phyloP scores from a whole-genome alignment of 768 basidiomycete species.

The Gymnopilus dilepis region DNA sequence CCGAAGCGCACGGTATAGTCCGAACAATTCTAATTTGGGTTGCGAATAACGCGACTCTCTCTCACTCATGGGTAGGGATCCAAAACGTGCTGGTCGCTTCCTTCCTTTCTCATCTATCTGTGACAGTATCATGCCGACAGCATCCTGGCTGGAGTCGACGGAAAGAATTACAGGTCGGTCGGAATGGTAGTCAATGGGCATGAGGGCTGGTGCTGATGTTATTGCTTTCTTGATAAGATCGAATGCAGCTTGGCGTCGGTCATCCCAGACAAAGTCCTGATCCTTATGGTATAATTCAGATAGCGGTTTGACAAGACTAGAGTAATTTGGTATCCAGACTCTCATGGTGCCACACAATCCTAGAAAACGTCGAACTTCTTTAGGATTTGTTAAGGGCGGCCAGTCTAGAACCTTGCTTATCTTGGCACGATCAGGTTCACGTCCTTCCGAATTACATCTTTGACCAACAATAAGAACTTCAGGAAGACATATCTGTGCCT shows the following conservation, averaged over 20 bases:
- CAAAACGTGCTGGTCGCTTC: constrained; percentile 33
- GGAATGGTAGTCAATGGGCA: constrained; percentile 31
- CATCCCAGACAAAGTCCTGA: constrained; percentile 35
- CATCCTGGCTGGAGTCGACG: constrained; percentile 36
- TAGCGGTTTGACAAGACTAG: background rate
- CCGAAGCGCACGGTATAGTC: constrained; percentile 34
- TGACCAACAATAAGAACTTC: constrained; percentile 32
- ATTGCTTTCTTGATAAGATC: constrained; percentile 33
- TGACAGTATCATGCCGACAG: constrained; percentile 28
- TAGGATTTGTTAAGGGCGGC: constrained; percentile 25
- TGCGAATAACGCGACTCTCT: constrained; percentile 40
- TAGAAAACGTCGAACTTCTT: constrained; percentile 35
- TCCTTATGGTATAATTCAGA: constrained; percentile 25
- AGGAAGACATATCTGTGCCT: constrained; percentile 31
- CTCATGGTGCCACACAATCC: constrained; percentile 32
- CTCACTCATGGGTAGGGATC: constrained; percentile 39
- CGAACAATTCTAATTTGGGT: constrained; percentile 44
- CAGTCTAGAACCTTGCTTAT: constrained; percentile 29
- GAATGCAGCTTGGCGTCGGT: constrained; percentile 22
- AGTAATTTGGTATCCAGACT: constrained; percentile 33
- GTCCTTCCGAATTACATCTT: constrained; percentile 30
- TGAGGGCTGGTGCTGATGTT: constrained; percentile 29
- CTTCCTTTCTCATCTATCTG: constrained; percentile 24
- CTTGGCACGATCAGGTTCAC: constrained; percentile 27
- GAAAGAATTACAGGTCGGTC: constrained; percentile 32